These are phyloP conservation scores for Bryoerythrophyllum caledonicum DNA, from an alignment of 225 moss, liverwort and hornwort genomes.

Conservation along the genomic window DNA sequence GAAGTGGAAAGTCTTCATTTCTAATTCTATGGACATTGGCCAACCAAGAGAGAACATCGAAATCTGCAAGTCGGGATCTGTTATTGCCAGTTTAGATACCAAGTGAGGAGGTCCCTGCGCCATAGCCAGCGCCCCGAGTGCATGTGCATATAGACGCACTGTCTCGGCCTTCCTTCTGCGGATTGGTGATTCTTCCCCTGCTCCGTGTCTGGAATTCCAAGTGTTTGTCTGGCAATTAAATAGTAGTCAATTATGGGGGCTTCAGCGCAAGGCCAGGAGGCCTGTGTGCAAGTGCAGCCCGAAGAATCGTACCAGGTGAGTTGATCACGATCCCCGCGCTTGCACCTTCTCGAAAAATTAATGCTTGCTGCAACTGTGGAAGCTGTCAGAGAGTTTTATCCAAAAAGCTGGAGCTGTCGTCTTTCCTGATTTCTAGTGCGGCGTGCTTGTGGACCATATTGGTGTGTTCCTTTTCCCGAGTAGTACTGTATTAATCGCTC, in stretches of 20 bases:
- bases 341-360: neutral
- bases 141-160: slow-evolving; percentile 19
- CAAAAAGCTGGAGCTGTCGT: neutral
- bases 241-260: slow-evolving; percentile 32
- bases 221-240: neutral
- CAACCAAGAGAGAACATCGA: slow-evolving; percentile 1
- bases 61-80: neutral
- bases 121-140: slow-evolving; percentile 44
- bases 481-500: neutral
- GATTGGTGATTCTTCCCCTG: neutral
- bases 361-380: slow-evolving; percentile 12
- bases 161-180: neutral
- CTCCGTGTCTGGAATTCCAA: neutral
- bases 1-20: neutral
- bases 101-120: slow-evolving; percentile 30
- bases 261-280: slow-evolving; percentile 26
- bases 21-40: slow-evolving; percentile 35
- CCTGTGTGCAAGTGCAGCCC: slow-evolving; percentile 24
- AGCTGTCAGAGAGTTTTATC: slow-evolving; percentile 8
- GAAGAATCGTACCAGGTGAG: slow-evolving; percentile 30
- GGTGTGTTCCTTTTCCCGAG: neutral
- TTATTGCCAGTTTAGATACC: slow-evolving; percentile 27
- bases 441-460: neutral
- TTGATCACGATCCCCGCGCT: neutral
- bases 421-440: neutral